A percentile compares a stretch with the other conserved stretches of the same genome.
Conservation (phyloP, 805 yeast genomes). For the Starmerella apicola region DNA sequence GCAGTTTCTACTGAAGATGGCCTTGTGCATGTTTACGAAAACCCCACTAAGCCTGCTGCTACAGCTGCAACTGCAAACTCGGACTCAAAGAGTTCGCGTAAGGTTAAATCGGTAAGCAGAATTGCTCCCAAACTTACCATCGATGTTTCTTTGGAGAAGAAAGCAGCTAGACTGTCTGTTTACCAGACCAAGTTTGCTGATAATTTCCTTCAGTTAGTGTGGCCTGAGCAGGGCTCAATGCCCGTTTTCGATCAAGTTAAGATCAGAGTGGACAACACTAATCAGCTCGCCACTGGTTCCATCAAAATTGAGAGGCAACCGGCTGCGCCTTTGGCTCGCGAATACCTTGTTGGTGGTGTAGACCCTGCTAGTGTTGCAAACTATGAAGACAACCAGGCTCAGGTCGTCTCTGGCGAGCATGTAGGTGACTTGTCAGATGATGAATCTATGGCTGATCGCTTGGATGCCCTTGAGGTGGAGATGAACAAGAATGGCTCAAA, state of each 20-base stretch:
- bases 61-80: too few species aligned
- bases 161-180: conserved; percentile 4
- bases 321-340: conserved; percentile 19
- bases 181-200: conserved; percentile 14
- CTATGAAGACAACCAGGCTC: conserved; percentile 28
- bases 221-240: conserved; percentile 27
- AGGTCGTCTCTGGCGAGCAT: conserved; percentile 29
- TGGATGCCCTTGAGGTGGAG: conserved; percentile 28
- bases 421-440: conserved; percentile 26
- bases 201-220: conserved; percentile 14
- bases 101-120: conserved; percentile 4
- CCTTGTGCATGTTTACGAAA: conserved; percentile 50
- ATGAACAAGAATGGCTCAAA: conserved; percentile 9
- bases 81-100: conserved; percentile 9
- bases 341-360: conserved; percentile 20
- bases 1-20: conserved; percentile 67
- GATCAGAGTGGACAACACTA: conserved; percentile 23
- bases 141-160: conserved; percentile 6
- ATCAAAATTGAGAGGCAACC: conserved; percentile 12
- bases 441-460: conserved; percentile 33
- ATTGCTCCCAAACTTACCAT: conserved; percentile 11
- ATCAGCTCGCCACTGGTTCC: conserved; percentile 17
- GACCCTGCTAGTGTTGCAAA: conserved; percentile 36
- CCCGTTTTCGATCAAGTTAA: conserved; percentile 26
- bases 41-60: conserved; percentile 3